Evolutionary conservation across 768 basidiomycete genomes (phyloP).

Genomic region (Tricholoma furcatifolium): DNA sequence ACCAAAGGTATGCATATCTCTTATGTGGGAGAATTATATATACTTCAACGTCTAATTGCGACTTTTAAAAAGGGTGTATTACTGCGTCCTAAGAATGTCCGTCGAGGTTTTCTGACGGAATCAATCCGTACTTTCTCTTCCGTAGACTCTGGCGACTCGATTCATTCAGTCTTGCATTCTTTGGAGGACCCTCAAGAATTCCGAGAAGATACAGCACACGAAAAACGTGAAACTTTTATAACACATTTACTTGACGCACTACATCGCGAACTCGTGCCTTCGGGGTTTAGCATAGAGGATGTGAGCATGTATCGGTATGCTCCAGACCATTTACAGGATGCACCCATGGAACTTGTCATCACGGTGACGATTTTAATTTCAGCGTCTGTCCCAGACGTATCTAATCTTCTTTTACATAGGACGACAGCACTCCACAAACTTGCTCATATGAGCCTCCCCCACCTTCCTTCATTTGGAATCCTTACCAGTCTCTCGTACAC

Average conservation of each 20-base stretch:
- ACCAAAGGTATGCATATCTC: too few relatives aligned
- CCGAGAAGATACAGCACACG: too few relatives aligned
- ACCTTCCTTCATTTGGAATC: background rate
- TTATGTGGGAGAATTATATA: too few relatives aligned
- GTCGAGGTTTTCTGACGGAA: too few relatives aligned
- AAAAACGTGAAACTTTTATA: background rate
- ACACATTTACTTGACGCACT: background rate
- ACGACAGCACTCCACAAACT: background rate
- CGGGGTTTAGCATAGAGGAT: background rate
- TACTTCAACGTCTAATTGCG: too few relatives aligned
- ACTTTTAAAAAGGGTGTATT: too few relatives aligned
- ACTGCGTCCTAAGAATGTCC: too few relatives aligned
- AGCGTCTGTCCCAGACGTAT: background rate
- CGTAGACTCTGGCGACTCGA: too few relatives aligned
- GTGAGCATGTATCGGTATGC: conserved; percentile 13
- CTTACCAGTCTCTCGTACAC: background rate
- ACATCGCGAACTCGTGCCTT: background rate
- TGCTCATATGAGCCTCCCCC: background rate
- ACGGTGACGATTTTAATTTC: conserved; percentile 7
- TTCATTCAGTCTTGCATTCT: too few relatives aligned
- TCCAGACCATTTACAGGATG: background rate
- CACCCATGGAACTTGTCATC: conserved; percentile 15
- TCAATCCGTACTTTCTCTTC: too few relatives aligned
- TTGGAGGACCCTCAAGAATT: background rate
- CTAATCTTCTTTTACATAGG: background rate